Base-by-base conservation (phyloP, 2,329 filamentous ascomycete genomes). In the Kalmusia sp. region DNA sequence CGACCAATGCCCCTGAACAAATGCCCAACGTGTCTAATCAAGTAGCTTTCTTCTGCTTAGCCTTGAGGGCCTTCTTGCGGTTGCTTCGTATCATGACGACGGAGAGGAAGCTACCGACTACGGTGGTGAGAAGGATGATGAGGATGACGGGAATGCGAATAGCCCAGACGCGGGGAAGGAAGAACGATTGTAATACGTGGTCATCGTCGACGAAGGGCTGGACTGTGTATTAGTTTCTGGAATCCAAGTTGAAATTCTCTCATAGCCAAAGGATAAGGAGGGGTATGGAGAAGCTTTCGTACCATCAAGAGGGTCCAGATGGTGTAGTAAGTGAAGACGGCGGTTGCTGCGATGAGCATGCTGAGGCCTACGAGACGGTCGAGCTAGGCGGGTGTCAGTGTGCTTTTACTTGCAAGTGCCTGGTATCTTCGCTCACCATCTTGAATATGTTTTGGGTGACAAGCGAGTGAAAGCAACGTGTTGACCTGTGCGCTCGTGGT, bases 51-150 rank as follows among this genome's bases (percentile, higher is more conserved):
- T 96, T 96, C 83, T 89, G 88, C 52, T 90, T 89, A 78, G 92
- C 93, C 85, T 98, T 99, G 64, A 92, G 88, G 3, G 92, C 92
- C 86, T 95, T 97, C 87, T 98, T 98, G 76, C 90, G 85, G 83
- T 97, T 97, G 84, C 93, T 98, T 76, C 91, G 87, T 80, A 99
- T 98, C 95, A 99, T 99, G 71, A 99, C 93, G 72, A 96, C 88
- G 69, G 90, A 89, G 64, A 99, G 84, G 82, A 99, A 99, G 55
- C 92, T 96, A 60, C 95, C 95, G 57, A 99, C 93, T 55, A 99
- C 92, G 54, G 95, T 92, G 55, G 89, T 93, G 61, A 89, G 93
- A 63, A 99, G 83, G 40, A 99, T 87, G 59, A 97, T 89, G 64
- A 99, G 87, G 74, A 99, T 96, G 68, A 99, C 93, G 65, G 95